phyloP scores from a whole-genome alignment of 768 basidiomycete genomes.

The Auriscalpium microsporum region DNA sequence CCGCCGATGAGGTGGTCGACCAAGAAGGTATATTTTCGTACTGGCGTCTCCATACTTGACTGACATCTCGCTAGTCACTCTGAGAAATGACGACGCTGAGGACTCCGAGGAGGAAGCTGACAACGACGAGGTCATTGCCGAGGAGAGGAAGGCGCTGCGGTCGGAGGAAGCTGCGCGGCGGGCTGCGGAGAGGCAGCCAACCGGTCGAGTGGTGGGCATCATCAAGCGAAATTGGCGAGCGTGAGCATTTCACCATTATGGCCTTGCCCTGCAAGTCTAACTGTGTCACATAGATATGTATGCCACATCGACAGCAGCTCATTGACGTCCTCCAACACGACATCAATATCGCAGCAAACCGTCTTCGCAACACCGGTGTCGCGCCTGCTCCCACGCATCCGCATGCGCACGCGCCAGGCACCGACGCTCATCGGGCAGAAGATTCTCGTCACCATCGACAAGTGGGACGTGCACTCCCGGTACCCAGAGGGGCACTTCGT shows the following conservation, averaged over 20 bases:
- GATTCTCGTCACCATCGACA: conserved; percentile 90
- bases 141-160: conserved; percentile 23
- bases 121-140: conserved; percentile 23
- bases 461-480: conserved; percentile 79
- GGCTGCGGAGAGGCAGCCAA: conserved; percentile 69
- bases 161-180: conserved; percentile 19
- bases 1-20: conserved; percentile 88
- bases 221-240: conserved; percentile 95
- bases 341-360: conserved; percentile 79
- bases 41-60: background rate
- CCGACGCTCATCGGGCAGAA: conserved; percentile 84
- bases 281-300: conserved; percentile 54
- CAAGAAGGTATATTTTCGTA: conserved; percentile 59
- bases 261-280: conserved; percentile 1
- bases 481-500: conserved; percentile 98
- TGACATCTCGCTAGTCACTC: conserved; percentile 41
- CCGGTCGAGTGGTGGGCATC: conserved; percentile 84
- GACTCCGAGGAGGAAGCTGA: conserved; percentile 56
- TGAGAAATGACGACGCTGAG: conserved; percentile 84
- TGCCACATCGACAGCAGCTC: conserved; percentile 92
- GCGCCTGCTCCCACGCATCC: conserved; percentile 84
- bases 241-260: conserved; percentile 37
- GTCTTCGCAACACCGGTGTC: conserved; percentile 94
- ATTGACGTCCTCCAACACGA: conserved; percentile 65
- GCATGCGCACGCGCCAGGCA: conserved; percentile 91